Evolutionary conservation across 2,329 filamentous ascomycete genomes (phyloP).

Genomic region (Xylariaceae sp.): DNA sequence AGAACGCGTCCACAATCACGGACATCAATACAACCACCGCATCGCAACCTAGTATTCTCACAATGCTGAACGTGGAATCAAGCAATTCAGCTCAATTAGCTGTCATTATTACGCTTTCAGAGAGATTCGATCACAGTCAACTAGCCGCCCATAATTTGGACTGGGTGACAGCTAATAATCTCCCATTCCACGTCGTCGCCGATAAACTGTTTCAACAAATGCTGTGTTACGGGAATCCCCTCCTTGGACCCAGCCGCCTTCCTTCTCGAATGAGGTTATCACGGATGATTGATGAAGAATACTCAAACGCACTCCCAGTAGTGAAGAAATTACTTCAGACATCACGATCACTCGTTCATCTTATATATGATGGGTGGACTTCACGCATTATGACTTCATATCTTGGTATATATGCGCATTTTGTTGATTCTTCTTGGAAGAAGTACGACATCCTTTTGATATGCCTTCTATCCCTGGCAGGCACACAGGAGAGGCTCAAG

Average conservation of each 20-base stretch:
- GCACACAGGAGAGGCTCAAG: not conserved
- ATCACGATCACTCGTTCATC: not conserved
- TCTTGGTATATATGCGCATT: not conserved
- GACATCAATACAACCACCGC: too few species aligned
- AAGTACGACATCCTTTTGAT: not conserved
- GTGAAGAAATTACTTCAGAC: not conserved
- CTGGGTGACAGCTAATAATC: not conserved
- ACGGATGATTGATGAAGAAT: not conserved
- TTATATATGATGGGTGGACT: not conserved
- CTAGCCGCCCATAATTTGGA: not conserved
- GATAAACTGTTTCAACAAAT: not conserved
- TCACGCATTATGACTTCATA: not conserved
- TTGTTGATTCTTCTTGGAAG: not conserved
- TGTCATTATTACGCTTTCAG: not conserved
- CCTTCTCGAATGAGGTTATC: not conserved
- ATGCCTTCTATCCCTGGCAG: not conserved
- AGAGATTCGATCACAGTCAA: not conserved
- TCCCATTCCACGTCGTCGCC: not conserved
- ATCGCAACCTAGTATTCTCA: not conserved
- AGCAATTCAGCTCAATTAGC: not conserved
- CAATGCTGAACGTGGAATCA: not conserved
- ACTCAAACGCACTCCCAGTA: not conserved
- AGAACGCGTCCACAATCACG: too few species aligned
- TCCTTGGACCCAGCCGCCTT: not conserved
- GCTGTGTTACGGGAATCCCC: not conserved